phyloP scores from a whole-genome alignment of 2,329 filamentous ascomycete species.

The Arachnomyces sp. region DNA sequence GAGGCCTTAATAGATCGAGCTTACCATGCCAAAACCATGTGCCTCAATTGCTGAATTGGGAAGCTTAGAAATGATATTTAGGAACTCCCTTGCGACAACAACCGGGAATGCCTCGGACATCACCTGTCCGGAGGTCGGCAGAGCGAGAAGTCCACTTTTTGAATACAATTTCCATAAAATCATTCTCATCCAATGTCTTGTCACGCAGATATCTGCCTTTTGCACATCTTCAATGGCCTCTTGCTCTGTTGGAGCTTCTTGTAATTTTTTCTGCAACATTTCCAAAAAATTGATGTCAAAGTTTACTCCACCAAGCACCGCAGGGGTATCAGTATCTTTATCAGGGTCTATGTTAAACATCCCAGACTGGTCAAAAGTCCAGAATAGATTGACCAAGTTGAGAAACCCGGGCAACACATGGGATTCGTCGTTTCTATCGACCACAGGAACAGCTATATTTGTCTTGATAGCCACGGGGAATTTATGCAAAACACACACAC shows the following conservation, averaged over 20 bases:
- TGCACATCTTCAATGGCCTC: slow-evolving; percentile 43
- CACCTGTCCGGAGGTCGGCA: slow-evolving; percentile 9
- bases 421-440: slow-evolving; percentile 34
- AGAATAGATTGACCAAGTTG: slow-evolving; percentile 44
- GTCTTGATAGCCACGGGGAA: slow-evolving; percentile 41
- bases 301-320: slow-evolving; percentile 6
- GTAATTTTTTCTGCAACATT: slow-evolving; percentile 37
- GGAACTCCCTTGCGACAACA: slow-evolving; percentile 41
- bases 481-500: slow-evolving; percentile 45
- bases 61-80: slow-evolving; percentile 37
- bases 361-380: slow-evolving; percentile 44
- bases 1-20: no score
- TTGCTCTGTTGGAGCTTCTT: slow-evolving; percentile 33
- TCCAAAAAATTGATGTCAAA: slow-evolving; percentile 23
- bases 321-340: slow-evolving; percentile 5
- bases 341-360: slow-evolving; percentile 43
- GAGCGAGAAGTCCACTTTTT: slow-evolving; percentile 18
- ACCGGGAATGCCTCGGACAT: slow-evolving; percentile 23
- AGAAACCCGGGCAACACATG: slow-evolving; percentile 44
- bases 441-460: slow-evolving; percentile 31
- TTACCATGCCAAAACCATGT: slow-evolving; percentile 39
- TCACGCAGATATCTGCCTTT: slow-evolving; percentile 44
- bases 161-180: slow-evolving; percentile 41
- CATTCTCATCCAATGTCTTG: slow-evolving; percentile 46
- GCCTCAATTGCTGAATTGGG: slow-evolving; percentile 43